Conservation (phyloP, 306 rosid genomes). For the Cicer arietinum region DNA sequence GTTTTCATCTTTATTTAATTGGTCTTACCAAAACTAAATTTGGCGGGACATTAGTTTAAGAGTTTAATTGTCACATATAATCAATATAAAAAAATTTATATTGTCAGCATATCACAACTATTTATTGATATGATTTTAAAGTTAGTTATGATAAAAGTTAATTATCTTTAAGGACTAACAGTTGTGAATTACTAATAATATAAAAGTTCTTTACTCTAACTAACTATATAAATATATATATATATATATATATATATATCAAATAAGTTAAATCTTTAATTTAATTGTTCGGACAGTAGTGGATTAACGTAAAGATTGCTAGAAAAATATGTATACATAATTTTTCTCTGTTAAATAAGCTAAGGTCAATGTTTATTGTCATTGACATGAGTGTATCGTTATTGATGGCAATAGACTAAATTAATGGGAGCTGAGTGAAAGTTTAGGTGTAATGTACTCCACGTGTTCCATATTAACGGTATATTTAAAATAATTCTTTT, state of each 20-base stretch:
- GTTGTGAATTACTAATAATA: no score
- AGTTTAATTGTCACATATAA: no score
- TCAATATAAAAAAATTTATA: no score
- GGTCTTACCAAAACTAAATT: slow-evolving; percentile 10
- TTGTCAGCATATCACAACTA: accelerated
- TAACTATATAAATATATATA: no score
- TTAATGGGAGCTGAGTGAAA: neutral
- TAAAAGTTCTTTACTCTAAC: no score
- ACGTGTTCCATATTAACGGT: no score
- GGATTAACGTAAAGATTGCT: neutral
- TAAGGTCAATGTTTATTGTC: slow-evolving; percentile 1
- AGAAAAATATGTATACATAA: neutral
- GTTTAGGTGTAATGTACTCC: neutral
- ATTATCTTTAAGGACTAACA: no score
- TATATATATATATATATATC: no score
- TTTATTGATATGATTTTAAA: no score
- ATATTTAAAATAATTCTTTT: no score
- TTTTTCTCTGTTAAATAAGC: neutral
- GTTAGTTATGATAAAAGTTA: no score
- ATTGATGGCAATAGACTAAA: neutral
- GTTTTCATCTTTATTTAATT: neutral
- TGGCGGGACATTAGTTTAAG: neutral
- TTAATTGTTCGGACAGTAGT: neutral
- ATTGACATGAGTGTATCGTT: neutral
- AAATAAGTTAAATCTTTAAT: no score